A percentile compares a stretch with the other conserved stretches of the same genome.
Evolutionary conservation across 176 grass and related monocot species (phyloP).

Genomic region (Musa troglodytarum): DNA sequence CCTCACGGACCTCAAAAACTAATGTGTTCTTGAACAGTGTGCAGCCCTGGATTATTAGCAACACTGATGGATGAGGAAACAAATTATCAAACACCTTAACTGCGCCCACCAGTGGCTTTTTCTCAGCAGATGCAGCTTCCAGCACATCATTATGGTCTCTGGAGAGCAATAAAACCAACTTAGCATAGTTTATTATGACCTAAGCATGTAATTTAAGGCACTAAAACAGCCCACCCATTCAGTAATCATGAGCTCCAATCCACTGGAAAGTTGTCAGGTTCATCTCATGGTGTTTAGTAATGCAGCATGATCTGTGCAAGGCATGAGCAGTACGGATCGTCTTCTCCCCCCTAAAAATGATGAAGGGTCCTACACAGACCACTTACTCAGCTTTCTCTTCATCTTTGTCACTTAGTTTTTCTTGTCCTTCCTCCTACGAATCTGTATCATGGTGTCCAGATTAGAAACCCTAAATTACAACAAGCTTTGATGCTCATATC

Average conservation of each 20-base stretch:
- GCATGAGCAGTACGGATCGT: neutral
- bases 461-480: neutral
- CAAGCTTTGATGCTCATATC: no score
- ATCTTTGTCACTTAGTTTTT: neutral
- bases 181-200: no score
- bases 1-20: no score
- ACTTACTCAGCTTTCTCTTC: neutral
- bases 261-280: neutral
- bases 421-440: constrained; percentile 2
- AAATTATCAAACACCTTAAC: neutral
- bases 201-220: no score
- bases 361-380: neutral
- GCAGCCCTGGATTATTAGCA: neutral
- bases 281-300: neutral
- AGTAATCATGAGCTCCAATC: constrained; percentile 4
- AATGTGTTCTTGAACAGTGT: neutral
- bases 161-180: no score
- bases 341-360: neutral
- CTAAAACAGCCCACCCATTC: no score
- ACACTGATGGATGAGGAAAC: neutral
- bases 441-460: neutral
- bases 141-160: no score
- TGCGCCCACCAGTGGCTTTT: neutral
- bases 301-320: neutral
- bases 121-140: no score